Evolutionary conservation across 306 rosid species (phyloP).

Genomic region (Hippophae rhamnoides): DNA sequence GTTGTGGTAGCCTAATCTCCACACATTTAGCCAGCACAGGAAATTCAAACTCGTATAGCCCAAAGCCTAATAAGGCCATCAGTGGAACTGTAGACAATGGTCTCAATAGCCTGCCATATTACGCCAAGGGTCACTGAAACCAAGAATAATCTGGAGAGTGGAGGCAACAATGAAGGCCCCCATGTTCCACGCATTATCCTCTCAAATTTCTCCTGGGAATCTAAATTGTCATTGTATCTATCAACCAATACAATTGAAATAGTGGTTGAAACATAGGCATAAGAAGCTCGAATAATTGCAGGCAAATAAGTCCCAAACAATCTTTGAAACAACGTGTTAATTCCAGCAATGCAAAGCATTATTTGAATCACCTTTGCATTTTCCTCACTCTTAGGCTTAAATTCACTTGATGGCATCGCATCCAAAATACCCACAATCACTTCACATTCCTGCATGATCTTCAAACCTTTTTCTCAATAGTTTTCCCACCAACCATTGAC

Average conservation of each 20-base stretch:
- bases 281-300: conserved; percentile 84
- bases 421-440: conserved; percentile 80
- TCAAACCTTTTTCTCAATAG: conserved; percentile 87
- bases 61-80: conserved; percentile 85
- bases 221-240: conserved; percentile 65
- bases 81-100: conserved; percentile 86
- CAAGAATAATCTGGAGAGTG: conserved; percentile 90
- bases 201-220: conserved; percentile 85
- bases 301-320: conserved; percentile 87
- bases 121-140: conserved; percentile 98
- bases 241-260: conserved; percentile 87
- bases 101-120: conserved; percentile 81
- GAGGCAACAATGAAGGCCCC: conserved; percentile 97
- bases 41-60: conserved; percentile 72
- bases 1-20: conserved; percentile 90
- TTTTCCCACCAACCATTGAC: conserved; percentile 88
- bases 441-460: conserved; percentile 77
- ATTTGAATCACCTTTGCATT: conserved; percentile 91
- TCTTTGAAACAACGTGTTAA: conserved; percentile 71
- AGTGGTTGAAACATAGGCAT: conserved; percentile 81
- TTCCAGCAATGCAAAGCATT: conserved; percentile 71
- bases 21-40: conserved; percentile 83
- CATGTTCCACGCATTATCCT: conserved; percentile 89
- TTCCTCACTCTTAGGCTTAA: conserved; percentile 82
- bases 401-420: conserved; percentile 89